Evolutionary conservation across 805 yeast species (phyloP).

Genomic region (Saturnispora ahearnii): DNA sequence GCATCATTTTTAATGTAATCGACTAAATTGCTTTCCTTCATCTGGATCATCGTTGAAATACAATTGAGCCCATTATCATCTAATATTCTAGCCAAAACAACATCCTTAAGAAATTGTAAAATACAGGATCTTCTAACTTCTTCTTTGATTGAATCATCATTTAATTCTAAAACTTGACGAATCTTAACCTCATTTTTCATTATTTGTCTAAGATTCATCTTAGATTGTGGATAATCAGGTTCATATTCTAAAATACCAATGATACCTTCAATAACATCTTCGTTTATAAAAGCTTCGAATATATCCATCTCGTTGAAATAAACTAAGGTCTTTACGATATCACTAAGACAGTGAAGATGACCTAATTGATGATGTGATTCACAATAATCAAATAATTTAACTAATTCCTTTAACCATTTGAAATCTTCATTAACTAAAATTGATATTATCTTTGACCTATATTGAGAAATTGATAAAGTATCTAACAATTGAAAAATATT

Average conservation of each 20-base stretch:
- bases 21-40: conserved; percentile 61
- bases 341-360: conserved; percentile 59
- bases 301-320: conserved; percentile 62
- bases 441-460: conserved; percentile 42
- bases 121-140: conserved; percentile 69
- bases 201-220: conserved; percentile 71
- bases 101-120: conserved; percentile 76
- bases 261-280: conserved; percentile 45
- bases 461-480: conserved; percentile 26
- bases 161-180: conserved; percentile 63
- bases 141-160: conserved; percentile 37
- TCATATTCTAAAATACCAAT: conserved; percentile 85
- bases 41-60: conserved; percentile 56
- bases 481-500: conserved; percentile 49
- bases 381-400: conserved; percentile 43
- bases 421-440: conserved; percentile 43
- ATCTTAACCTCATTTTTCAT: conserved; percentile 48
- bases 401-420: conserved; percentile 36
- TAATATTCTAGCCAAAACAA: conserved; percentile 67
- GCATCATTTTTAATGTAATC: conserved; percentile 44
- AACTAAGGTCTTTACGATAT: conserved; percentile 61
- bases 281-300: conserved; percentile 48
- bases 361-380: conserved; percentile 46
- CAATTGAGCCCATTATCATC: conserved; percentile 73
- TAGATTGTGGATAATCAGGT: conserved; percentile 70